These are phyloP conservation scores for Gryganskiella cystojenkinii DNA, from an alignment of 192 early-diverging fungal species.

Conservation along the genomic window DNA sequence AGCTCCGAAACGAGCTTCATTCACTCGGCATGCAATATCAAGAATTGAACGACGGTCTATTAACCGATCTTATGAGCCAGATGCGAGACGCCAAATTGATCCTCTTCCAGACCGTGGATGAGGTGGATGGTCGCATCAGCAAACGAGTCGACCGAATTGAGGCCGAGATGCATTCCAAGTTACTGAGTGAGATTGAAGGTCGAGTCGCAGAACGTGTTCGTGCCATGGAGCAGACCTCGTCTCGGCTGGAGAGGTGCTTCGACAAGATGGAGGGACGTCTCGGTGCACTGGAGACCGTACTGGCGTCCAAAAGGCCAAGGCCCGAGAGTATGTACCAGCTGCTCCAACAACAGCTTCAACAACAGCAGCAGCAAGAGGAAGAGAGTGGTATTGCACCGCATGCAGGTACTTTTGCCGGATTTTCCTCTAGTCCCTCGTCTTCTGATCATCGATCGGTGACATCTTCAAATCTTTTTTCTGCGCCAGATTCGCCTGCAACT, in stretches of 20 bases:
- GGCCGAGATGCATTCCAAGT: constrained; percentile 51
- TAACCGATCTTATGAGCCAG: constrained; percentile 49
- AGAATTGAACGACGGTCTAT: constrained; percentile 46
- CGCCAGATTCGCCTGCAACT: neutral
- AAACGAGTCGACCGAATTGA: constrained; percentile 48
- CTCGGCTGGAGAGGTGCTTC: constrained; percentile 44
- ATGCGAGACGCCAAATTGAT: constrained; percentile 51
- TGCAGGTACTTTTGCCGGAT: constrained; percentile 42
- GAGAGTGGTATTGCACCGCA: constrained; percentile 2
- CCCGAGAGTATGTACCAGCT: constrained; percentile 54
- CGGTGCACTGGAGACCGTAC: constrained; percentile 40
- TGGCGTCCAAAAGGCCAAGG: constrained; percentile 42
- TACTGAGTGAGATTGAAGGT: constrained; percentile 50
- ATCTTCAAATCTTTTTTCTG: constrained; percentile 27
- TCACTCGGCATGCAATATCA: constrained; percentile 39
- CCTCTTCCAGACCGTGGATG: constrained; percentile 50
- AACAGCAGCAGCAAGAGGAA: constrained; percentile 24
- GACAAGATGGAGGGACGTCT: constrained; percentile 49
- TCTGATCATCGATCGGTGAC: constrained; percentile 26
- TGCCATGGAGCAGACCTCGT: constrained; percentile 48
- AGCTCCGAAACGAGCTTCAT: constrained; percentile 41
- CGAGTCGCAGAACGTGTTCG: constrained; percentile 42
- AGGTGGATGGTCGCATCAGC: constrained; percentile 50
- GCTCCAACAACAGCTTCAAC: constrained; percentile 43
- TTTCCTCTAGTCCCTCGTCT: constrained; percentile 18